Base-by-base conservation (phyloP, 192 early-diverging fungal genomes). In the Entophlyctis helioformis region DNA sequence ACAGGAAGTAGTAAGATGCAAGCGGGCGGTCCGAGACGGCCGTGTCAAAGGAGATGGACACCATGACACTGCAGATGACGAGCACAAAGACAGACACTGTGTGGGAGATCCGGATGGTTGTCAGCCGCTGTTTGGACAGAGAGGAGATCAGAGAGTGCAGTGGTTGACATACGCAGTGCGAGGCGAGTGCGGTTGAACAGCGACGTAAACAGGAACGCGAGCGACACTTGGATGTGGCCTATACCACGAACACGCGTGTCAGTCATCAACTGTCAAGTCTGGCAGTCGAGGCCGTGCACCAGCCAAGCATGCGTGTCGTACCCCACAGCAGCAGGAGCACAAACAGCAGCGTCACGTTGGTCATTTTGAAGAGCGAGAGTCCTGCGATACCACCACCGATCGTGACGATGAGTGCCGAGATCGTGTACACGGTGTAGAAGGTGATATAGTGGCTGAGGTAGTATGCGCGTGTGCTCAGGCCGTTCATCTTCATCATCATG, bases 401-500 rank as follows among this genome's bases (percentile, higher is more conserved):
- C 36, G 78, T 52, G 39, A 85, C 84, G 35, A 78, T 59, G 2
- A 66, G 18, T 0, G 74, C 50, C 3, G 80, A 72, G 18, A 82
- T 36, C 29, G 73, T 53, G 44, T 78, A 74, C 27, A 85, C 51
- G n/a, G 60, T 48, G 21, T 70, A 77, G 48, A 82, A 76, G 28
- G 69, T 65, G 31, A 78, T 51, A 42, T 78, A 84, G 46, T 82
- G 81, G 16, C 72, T 57, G 29, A 80, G 24, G 39, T 76, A 84
- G 54, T 84, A 82, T 9, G 64, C 54, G 35, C 62, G 57, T 18
- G 57, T 49, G 34, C 73, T 80, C 53, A 83, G 49, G 18, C 80
- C 80, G 48, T 82, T 84, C 77, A 84, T 82, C 46, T 57, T 53
- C 81, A 84, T 85, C 82, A 84, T 84, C 11, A 73, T 64, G 15